phyloP scores from a whole-genome alignment of 108 stramenopile species.

The Nannochloropsis gaditana region DNA sequence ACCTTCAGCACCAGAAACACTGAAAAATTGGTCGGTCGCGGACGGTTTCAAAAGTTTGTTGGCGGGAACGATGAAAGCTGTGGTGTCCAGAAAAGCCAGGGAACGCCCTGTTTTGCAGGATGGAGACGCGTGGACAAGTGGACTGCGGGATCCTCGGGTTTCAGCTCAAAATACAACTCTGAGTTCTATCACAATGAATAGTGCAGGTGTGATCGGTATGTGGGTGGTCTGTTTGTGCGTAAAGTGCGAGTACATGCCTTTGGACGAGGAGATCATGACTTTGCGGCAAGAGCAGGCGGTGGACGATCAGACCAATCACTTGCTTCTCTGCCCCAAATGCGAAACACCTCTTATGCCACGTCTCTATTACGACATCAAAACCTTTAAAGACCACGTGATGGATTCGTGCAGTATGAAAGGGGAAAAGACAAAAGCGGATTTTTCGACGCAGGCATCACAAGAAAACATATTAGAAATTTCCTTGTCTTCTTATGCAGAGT shows the following conservation, averaged over 20 bases:
- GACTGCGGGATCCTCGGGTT: not conserved
- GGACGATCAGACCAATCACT: not conserved
- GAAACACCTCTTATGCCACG: not conserved
- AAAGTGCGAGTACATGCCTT: slow-evolving; percentile 17
- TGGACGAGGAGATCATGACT: slow-evolving; percentile 14
- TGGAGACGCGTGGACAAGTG: not conserved
- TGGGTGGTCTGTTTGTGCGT: slow-evolving; percentile 13
- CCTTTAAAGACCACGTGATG: not conserved
- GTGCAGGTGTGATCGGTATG: not conserved
- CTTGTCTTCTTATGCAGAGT: no score
- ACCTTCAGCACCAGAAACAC: not conserved
- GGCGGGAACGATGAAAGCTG: not conserved
- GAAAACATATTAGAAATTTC: no score
- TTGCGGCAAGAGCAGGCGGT: not conserved
- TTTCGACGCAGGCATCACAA: no score
- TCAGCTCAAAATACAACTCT: slow-evolving; percentile 2
- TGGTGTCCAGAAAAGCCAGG: not conserved
- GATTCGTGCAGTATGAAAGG: not conserved
- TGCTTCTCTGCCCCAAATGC: not conserved
- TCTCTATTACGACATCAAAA: slow-evolving; percentile 20
- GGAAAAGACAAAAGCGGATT: no score
- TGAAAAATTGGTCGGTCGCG: slow-evolving; percentile 19
- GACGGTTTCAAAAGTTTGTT: not conserved
- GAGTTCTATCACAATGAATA: not conserved
- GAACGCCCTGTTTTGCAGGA: not conserved